Evolutionary conservation across 306 rosid genomes (phyloP).

Genomic region (Ormosia emarginata): DNA sequence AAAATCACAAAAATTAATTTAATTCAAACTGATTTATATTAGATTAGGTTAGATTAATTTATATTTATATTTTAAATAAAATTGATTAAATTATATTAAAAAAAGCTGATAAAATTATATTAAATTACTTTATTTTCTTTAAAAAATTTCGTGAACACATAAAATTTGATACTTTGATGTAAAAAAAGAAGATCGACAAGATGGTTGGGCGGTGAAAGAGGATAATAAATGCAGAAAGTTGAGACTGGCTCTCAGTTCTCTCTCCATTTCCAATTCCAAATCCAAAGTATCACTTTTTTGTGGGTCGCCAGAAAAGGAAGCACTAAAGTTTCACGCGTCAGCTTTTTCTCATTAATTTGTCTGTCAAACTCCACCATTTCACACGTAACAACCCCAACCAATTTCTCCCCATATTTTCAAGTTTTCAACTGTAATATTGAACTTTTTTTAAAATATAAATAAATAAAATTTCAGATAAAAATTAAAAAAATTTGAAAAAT

Average conservation of each 20-base stretch:
- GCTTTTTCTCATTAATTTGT: constrained; percentile 36
- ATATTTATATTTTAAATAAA: no score
- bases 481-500: no score
- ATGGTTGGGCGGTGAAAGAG: background rate
- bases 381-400: background rate
- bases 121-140: no score
- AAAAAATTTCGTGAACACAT: no score
- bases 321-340: constrained; percentile 59
- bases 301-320: constrained; percentile 52
- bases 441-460: no score
- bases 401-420: background rate
- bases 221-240: constrained; percentile 55
- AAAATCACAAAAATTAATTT: no score
- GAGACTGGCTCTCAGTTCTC: constrained; percentile 3
- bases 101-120: no score
- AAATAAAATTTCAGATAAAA: no score
- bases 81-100: no score
- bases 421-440: background rate
- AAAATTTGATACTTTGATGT: no score
- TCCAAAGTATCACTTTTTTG: constrained; percentile 44
- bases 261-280: constrained; percentile 16
- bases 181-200: background rate
- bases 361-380: constrained; percentile 14
- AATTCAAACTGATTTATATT: no score
- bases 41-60: no score